phyloP scores from a whole-genome alignment of 495 filamentous ascomycete species.

The Neurospora sp. region DNA sequence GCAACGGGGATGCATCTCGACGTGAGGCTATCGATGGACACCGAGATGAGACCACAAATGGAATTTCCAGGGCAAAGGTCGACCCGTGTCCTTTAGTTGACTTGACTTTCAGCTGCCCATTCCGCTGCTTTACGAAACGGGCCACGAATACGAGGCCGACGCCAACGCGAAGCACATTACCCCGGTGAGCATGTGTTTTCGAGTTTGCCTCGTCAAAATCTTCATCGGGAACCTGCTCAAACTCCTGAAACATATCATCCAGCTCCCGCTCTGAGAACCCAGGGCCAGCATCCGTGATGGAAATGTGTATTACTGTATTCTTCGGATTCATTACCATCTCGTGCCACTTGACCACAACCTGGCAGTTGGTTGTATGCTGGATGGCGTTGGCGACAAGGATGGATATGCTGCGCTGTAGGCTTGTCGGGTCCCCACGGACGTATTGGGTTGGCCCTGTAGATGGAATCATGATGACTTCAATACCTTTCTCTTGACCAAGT shows the following conservation, averaged over 20 bases:
- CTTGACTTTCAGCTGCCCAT: constrained; percentile 11
- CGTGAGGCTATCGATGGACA: constrained; percentile 9
- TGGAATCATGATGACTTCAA: constrained; percentile 48
- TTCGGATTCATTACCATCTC: constrained; percentile 15
- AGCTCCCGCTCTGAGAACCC: constrained; percentile 59
- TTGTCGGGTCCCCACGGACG: constrained; percentile 62
- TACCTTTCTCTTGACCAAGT: constrained; percentile 59
- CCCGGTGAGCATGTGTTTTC: not conserved
- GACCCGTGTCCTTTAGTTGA: constrained; percentile 12
- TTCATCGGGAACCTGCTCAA: constrained; percentile 64
- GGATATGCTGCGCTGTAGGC: constrained; percentile 59
- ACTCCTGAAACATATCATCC: constrained; percentile 62
- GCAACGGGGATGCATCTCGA: constrained; percentile 13
- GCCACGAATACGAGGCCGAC: constrained; percentile 14
- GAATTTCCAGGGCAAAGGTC: constrained; percentile 16
- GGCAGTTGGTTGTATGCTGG: constrained; percentile 54
- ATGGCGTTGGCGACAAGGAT: constrained; percentile 73
- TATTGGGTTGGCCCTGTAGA: constrained; percentile 47
- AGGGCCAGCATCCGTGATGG: constrained; percentile 58
- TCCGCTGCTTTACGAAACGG: constrained; percentile 15
- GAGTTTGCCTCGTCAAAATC: constrained; percentile 36
- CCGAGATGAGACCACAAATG: constrained; percentile 16
- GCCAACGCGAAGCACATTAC: constrained; percentile 11
- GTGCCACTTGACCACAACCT: constrained; percentile 55
- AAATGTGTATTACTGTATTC: constrained; percentile 50